Evolutionary conservation across 176 grass and related monocot species (phyloP), one percentile per base, ranked within the genome.

Genomic region (Oryza punctata): DNA sequence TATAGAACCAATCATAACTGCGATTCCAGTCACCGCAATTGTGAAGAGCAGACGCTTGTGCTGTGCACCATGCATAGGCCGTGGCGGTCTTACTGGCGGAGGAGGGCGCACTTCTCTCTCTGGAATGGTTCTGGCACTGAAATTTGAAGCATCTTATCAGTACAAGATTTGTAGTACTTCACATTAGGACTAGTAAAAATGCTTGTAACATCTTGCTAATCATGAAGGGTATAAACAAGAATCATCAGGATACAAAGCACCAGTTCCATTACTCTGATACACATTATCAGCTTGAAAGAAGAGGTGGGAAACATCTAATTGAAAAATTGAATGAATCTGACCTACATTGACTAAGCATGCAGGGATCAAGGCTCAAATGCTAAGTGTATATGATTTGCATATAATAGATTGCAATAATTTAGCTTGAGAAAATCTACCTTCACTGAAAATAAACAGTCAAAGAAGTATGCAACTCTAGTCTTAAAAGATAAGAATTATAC

Each of bases 21-120:
- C 95, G 43, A 91, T 84, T 37, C 95, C 95, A 45, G 92, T 93
- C 76, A 93, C 81, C 15, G 90, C 92, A 81, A 97, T 88, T 38
- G 95, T 94, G 60, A 94, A 79, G 16, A 97, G 84, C 13, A 94
- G 69, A 41, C 81, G 86, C 88, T 84, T 94, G 75, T 89, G 86
- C 32, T 70, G 73, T 85, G 95, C 75, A 66, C 66, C 91, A 61
- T 73, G 77, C 75, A 83, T 67, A 59, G 73, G 83, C 5, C 73
- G 83, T 25, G 70, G 64, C 65, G 85, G 89, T 59, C 86, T 81
- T 46, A 30, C 81, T 19, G 86, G 87, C 77, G 76, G 86, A 7
- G 77, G 95, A 67, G 88, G 83, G 2, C 84, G 76, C 12, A 91
- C 84, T 72, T 91, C 86, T 81, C 90, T 92, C 67, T 90, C 90